phyloP scores from a whole-genome alignment of 345 rosid genomes.

The Gossypium bickii region DNA sequence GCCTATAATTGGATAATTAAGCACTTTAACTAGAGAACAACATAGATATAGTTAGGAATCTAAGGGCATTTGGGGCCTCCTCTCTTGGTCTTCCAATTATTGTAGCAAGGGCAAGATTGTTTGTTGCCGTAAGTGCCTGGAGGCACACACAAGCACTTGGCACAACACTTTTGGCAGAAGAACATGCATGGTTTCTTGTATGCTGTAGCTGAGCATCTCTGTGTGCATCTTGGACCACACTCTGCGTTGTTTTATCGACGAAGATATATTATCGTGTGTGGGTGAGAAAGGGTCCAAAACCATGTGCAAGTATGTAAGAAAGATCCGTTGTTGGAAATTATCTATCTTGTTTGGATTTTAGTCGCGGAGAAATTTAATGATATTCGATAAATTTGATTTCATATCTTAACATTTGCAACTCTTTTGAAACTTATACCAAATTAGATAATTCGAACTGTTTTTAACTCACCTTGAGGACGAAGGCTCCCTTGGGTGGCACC shows the following conservation, averaged over 20 bases:
- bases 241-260: slow-evolving; percentile 20
- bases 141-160: slow-evolving; percentile 70
- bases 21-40: background rate
- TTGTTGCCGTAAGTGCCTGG: slow-evolving; percentile 70
- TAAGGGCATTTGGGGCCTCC: slow-evolving; percentile 73
- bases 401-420: too few relatives aligned
- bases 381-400: too few relatives aligned
- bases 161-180: slow-evolving; percentile 65
- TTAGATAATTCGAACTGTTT: too few relatives aligned
- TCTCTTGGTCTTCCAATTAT: slow-evolving; percentile 62
- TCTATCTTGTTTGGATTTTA: too few relatives aligned
- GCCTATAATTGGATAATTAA: too few relatives aligned
- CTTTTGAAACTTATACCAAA: too few relatives aligned
- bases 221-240: slow-evolving; percentile 36
- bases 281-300: background rate
- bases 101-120: slow-evolving; percentile 68
- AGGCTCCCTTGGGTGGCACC: slow-evolving; percentile 55
- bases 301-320: too few relatives aligned
- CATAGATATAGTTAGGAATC: background rate
- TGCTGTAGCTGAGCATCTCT: slow-evolving; percentile 52
- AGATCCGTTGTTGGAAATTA: too few relatives aligned
- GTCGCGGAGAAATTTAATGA: too few relatives aligned
- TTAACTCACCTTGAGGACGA: slow-evolving; percentile 41
- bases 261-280: background rate
- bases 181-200: slow-evolving; percentile 55